Evolutionary conservation across 192 early-diverging fungal species (phyloP).

Genomic region (Backusella circina): DNA sequence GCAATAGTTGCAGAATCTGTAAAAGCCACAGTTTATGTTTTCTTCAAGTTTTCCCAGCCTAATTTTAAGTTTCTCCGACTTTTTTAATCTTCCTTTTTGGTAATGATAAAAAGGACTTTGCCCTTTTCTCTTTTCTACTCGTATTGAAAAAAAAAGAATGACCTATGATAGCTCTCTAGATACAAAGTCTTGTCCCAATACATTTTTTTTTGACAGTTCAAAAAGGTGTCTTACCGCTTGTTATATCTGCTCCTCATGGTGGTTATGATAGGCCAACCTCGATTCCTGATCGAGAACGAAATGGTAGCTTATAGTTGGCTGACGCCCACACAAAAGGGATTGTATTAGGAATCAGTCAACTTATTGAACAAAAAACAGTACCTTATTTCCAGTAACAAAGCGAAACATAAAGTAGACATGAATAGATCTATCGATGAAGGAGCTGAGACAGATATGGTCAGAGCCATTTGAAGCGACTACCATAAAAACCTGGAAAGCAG

Average conservation of each 20-base stretch:
- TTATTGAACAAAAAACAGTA: background rate
- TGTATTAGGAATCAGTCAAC: background rate
- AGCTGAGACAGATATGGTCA: background rate
- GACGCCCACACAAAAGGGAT: background rate
- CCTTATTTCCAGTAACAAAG: background rate
- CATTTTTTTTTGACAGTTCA: background rate
- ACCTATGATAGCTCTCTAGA: background rate
- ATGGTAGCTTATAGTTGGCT: background rate
- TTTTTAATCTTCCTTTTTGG: background rate
- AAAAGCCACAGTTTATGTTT: background rate
- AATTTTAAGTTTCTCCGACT: background rate
- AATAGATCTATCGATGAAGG: background rate
- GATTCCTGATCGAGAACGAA: slow-evolving; percentile 3
- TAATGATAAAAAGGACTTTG: background rate
- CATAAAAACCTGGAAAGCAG: background rate
- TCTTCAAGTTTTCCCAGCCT: background rate
- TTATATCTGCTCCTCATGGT: slow-evolving; percentile 6
- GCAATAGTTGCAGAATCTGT: too few species aligned
- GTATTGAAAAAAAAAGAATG: background rate
- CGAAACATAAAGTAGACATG: background rate
- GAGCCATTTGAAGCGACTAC: background rate
- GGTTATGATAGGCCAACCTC: background rate
- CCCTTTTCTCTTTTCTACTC: background rate
- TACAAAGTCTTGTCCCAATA: background rate
- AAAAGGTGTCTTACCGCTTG: background rate